Evolutionary conservation across 495 filamentous ascomycete genomes (phyloP).

Genomic region (Penicillium lagena): DNA sequence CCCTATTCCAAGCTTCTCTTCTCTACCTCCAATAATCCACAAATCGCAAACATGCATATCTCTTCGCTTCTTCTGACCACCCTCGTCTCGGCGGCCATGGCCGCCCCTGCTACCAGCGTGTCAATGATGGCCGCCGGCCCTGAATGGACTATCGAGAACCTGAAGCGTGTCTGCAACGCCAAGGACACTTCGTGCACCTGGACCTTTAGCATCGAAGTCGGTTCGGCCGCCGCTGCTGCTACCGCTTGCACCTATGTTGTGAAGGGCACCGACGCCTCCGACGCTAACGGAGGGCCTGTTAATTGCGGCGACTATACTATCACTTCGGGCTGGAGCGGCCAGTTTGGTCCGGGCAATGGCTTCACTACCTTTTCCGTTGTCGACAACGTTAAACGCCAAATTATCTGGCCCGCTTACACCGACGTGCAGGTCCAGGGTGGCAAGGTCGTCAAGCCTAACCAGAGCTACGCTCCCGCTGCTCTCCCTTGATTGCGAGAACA

Average conservation of each 20-base stretch:
- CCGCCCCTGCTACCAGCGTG: slow-evolving; percentile 21
- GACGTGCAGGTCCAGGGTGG: slow-evolving; percentile 41
- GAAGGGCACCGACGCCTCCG: slow-evolving; percentile 28
- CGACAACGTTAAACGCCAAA: slow-evolving; percentile 30
- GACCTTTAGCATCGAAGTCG: slow-evolving; percentile 40
- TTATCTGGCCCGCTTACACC: slow-evolving; percentile 44
- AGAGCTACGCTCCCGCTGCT: slow-evolving; percentile 44
- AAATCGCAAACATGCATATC: slow-evolving; percentile 40
- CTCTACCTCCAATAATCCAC: slow-evolving; percentile 1
- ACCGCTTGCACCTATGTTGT: slow-evolving; percentile 37
- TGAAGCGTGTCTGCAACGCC: slow-evolving; percentile 43
- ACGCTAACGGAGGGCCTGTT: slow-evolving; percentile 28
- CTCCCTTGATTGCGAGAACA: slow-evolving; percentile 13
- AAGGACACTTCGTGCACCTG: slow-evolving; percentile 40
- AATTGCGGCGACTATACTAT: slow-evolving; percentile 44
- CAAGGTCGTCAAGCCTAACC: slow-evolving; percentile 43
- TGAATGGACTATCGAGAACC: slow-evolving; percentile 41
- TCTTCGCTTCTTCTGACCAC: slow-evolving; percentile 28
- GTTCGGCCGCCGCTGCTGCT: slow-evolving; percentile 9
- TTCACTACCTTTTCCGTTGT: slow-evolving; percentile 49
- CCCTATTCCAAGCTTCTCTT: neutral
- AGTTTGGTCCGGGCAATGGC: slow-evolving; percentile 45
- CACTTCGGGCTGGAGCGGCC: slow-evolving; percentile 50
- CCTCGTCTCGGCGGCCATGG: slow-evolving; percentile 30
- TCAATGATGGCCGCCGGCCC: slow-evolving; percentile 33